Percentiles rank a stretch among this genome's conserved stretches.
phyloP scores from a whole-genome alignment of 768 basidiomycete species.

The Tylopilus rubrobrunneus region DNA sequence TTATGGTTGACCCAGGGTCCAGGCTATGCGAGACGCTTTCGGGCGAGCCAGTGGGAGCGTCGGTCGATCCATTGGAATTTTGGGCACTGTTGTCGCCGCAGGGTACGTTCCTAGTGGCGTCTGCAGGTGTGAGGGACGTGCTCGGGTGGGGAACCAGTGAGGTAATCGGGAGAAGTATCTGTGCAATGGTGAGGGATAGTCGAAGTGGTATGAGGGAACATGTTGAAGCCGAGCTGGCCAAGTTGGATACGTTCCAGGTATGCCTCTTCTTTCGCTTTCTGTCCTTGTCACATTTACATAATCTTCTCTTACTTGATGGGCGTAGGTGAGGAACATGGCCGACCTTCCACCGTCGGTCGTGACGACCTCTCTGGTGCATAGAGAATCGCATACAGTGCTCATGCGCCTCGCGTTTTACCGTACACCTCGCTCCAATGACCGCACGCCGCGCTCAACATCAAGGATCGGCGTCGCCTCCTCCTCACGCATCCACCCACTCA shows the following conservation, averaged over 20 bases:
- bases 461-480: not conserved
- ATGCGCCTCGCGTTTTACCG: slow-evolving; percentile 39
- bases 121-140: slow-evolving; percentile 52
- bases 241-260: slow-evolving; percentile 17
- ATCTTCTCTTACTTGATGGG: not conserved
- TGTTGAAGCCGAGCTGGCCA: slow-evolving; percentile 28
- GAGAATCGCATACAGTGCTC: slow-evolving; percentile 30
- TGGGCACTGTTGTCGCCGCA: slow-evolving; percentile 48
- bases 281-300: not conserved
- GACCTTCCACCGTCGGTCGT: slow-evolving; percentile 21
- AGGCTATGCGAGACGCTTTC: not conserved
- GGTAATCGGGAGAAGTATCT: slow-evolving; percentile 46
- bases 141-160: slow-evolving; percentile 61
- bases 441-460: not conserved
- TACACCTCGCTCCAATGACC: slow-evolving; percentile 19
- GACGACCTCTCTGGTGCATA: slow-evolving; percentile 35
- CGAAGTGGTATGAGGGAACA: slow-evolving; percentile 14
- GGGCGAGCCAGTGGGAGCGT: not conserved
- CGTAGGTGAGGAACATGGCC: slow-evolving; percentile 3
- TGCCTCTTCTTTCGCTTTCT: not conserved
- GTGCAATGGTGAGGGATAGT: slow-evolving; percentile 33
- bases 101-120: slow-evolving; percentile 50
- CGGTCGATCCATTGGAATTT: slow-evolving; percentile 34
- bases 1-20: slow-evolving; percentile 3
- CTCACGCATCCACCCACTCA: slow-evolving; percentile 15